Base-by-base conservation (phyloP, 2,329 filamentous ascomycete genomes). In the Diaporthe eres region DNA sequence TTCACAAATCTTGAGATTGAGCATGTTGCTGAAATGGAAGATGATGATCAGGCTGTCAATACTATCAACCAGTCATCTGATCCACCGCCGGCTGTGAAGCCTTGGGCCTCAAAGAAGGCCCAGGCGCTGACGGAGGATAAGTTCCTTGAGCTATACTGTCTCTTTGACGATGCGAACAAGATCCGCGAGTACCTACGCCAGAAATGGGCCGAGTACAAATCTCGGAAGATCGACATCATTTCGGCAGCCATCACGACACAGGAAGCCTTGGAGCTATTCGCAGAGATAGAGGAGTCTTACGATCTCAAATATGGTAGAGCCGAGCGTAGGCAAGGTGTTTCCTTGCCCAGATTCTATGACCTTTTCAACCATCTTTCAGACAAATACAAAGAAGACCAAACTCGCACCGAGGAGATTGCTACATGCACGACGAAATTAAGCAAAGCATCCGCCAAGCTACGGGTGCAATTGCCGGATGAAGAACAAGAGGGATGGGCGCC, bases 71-170 rank as follows among this genome's bases (percentile, higher is more conserved):
- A 10, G 1, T 28, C 39, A 5, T 31, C 42, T 47, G 17, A 4
- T 6, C 1, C 39, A 22, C 25, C 19, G 60, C 60, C 8, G 17
- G 8, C 60, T 22, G 39, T 19, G 7, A 47, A 47, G 39, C 39
- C 39, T 19, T 31, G n/a, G 42, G 28, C 28, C 8, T 15, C 4
- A 17, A 65, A 19, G 22, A 47, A 47, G 60, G 19, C 42, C 9
- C 39, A 44, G 25, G 22, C 22, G 42, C 22, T 65, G n/a, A 22
- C 19, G 22, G 60, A 65, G 13, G 60, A 65, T 25, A 65, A 47
- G 60, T 15, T 65, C 25, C 17, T 65, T 17, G 60, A 65, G 34
- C 42, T 65, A 1, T 65, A 65, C 25, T 65, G 60, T 65, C 60
- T 65, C 25, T 65, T 12, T 3, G 28, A 65, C 10, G 60, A 65